Conservation (phyloP, 305 asterid species). For the Euphrasia arctica region DNA sequence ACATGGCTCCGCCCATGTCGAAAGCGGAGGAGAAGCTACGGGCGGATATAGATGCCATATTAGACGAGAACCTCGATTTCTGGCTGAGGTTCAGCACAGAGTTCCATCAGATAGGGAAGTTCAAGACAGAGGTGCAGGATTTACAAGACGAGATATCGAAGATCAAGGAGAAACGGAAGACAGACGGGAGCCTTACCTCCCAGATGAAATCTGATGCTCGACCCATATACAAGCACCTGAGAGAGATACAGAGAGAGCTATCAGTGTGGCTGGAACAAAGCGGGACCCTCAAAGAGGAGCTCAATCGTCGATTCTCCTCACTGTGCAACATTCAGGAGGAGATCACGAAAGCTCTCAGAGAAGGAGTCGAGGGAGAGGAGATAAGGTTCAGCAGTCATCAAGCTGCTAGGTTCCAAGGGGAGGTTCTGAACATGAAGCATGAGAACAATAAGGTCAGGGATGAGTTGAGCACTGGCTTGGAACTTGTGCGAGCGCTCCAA, state of each 20-base stretch:
- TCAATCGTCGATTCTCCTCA: slow-evolving; percentile 37
- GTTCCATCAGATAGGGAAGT: slow-evolving; percentile 74
- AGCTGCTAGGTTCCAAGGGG: slow-evolving; percentile 63
- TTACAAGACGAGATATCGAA: slow-evolving; percentile 48
- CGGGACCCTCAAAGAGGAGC: slow-evolving; percentile 37
- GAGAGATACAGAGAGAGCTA: slow-evolving; percentile 50
- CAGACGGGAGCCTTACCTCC: slow-evolving; percentile 21
- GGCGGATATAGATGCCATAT: slow-evolving; percentile 50
- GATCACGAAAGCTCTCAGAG: slow-evolving; percentile 37
- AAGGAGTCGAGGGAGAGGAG: slow-evolving; percentile 38
- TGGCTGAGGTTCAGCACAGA: slow-evolving; percentile 86
- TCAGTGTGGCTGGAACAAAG: slow-evolving; percentile 43
- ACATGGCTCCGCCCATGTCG: slow-evolving; percentile 37
- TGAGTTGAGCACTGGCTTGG: slow-evolving; percentile 47
- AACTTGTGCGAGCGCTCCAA: slow-evolving; percentile 36
- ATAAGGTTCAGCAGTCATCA: slow-evolving; percentile 47
- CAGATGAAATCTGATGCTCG: slow-evolving; percentile 39
- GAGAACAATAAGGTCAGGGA: slow-evolving; percentile 52
- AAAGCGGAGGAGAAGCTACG: slow-evolving; percentile 61
- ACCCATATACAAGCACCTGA: slow-evolving; percentile 53
- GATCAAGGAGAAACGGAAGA: slow-evolving; percentile 34
- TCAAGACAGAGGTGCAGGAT: slow-evolving; percentile 67
- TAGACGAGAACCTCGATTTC: slow-evolving; percentile 73
- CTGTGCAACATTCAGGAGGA: slow-evolving; percentile 46
- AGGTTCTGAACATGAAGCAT: slow-evolving; percentile 53